Evolutionary conservation across 208 protist species (phyloP), one percentile per base, ranked within the genome.

Genomic region (Acanthamoeba sp.): DNA sequence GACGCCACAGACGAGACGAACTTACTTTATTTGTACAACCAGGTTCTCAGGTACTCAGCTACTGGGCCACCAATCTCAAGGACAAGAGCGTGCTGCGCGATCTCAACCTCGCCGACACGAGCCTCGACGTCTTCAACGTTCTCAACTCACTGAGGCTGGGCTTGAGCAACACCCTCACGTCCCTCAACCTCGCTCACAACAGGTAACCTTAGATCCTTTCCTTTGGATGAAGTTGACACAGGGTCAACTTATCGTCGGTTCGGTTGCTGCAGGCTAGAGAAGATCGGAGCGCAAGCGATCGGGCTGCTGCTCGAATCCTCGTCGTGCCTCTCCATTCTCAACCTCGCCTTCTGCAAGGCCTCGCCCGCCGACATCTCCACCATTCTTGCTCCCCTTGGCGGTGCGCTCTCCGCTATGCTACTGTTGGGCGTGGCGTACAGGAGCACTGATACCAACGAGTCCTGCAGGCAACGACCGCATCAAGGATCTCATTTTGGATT

Each of bases 111-210:
- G 42, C 66, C 14, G 89, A 93, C 69, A 82, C 66, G 27, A 38
- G 45, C 36, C 36, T 93, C 38, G 89, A 82, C 29, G 89, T 82
- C n/a, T 73, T 82, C 45, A 52, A 52, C 89, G 48, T 93, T 34
- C n/a, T 93, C 69, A 84, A 52, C 38, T 93, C 89, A n/a, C 89
- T 93, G 1, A 22, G 89, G 12, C 29, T 93, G 59, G 89, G 66
- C 9, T 42, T 64, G 5, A 93, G 57, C 48, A 64, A 59, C 48
- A 64, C 89, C 27, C 64, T 93, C 27, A 82, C 42, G 10, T 82
- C 38, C 3, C 89, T 93, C 22, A 82, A 93, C 42, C 89, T 93
- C 6, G 57, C 66, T 1, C 50, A 57, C 89, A 93, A 93, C 64
- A 92, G 42, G 78, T 88, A 57, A 10, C 50, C 4, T 16, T 38